Evolutionary conservation across 805 yeast species (phyloP).

Genomic region (Clavispora phyllophila): DNA sequence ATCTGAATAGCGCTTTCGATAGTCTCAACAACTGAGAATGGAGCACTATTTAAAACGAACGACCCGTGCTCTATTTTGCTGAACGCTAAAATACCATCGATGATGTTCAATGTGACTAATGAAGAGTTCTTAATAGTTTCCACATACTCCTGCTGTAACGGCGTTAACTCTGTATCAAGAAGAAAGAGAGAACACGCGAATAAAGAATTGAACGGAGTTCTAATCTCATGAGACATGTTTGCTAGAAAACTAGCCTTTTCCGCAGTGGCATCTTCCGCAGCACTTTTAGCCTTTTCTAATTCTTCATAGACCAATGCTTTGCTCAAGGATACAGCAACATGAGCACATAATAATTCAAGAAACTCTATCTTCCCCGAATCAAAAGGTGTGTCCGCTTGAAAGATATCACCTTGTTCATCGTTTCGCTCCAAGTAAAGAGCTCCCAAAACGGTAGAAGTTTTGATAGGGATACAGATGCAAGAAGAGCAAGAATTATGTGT

Average conservation of each 20-base stretch:
- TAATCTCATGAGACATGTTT: slow-evolving; percentile 54
- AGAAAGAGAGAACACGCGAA: slow-evolving; percentile 46
- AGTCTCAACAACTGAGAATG: slow-evolving; percentile 41
- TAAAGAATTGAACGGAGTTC: slow-evolving; percentile 52
- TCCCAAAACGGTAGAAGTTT: slow-evolving; percentile 38
- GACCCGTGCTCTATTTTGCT: slow-evolving; percentile 54
- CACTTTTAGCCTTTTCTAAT: slow-evolving; percentile 38
- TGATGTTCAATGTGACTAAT: slow-evolving; percentile 46
- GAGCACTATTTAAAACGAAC: slow-evolving; percentile 37
- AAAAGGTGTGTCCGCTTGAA: slow-evolving; percentile 10
- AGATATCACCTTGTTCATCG: slow-evolving; percentile 8
- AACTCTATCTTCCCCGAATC: slow-evolving; percentile 34
- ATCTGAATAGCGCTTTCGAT: slow-evolving; percentile 45
- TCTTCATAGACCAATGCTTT: slow-evolving; percentile 43
- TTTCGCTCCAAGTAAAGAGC: slow-evolving; percentile 39
- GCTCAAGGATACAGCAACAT: slow-evolving; percentile 48
- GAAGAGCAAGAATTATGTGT: slow-evolving; percentile 26
- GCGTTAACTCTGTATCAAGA: slow-evolving; percentile 41
- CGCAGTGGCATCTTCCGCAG: slow-evolving; percentile 50
- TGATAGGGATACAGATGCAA: slow-evolving; percentile 43
- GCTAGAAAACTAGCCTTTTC: slow-evolving; percentile 50
- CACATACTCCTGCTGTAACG: slow-evolving; percentile 45
- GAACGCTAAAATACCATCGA: slow-evolving; percentile 51
- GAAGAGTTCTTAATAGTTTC: slow-evolving; percentile 49
- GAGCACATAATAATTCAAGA: slow-evolving; percentile 41